These are phyloP conservation scores for Limtongia smithiae DNA, from an alignment of 805 yeast species.

Conservation along the genomic window DNA sequence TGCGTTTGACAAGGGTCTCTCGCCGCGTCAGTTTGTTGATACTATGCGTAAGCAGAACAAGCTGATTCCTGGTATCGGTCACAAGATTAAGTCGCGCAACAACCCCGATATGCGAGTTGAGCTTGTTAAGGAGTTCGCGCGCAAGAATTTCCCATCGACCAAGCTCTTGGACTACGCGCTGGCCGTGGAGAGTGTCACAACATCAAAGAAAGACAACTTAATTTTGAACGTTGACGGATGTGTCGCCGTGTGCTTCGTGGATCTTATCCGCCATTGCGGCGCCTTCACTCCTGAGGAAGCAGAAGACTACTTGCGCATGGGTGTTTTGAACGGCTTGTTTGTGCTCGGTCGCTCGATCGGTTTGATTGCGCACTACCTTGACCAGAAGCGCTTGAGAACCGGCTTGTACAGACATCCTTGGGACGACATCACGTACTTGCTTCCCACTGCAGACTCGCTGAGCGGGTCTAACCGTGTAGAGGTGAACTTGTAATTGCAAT, in stretches of 20 bases:
- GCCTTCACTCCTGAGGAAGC: conserved; percentile 46
- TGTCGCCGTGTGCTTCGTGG: conserved; percentile 46
- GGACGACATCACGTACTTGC: conserved; percentile 45
- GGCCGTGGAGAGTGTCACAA: conserved; percentile 48
- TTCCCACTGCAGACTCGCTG: conserved; percentile 20
- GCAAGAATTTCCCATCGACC: conserved; percentile 45
- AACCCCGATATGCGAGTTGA: conserved; percentile 50
- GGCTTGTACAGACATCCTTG: conserved; percentile 48
- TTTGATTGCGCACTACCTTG: conserved; percentile 46
- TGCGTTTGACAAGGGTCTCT: conserved; percentile 45
- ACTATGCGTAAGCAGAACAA: conserved; percentile 48
- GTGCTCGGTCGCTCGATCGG: conserved; percentile 48
- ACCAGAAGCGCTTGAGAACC: conserved; percentile 47
- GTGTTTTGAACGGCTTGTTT: conserved; percentile 47
- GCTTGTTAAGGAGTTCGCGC: conserved; percentile 46
- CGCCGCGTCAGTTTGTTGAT: conserved; percentile 47
- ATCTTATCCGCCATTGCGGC: conserved; percentile 44
- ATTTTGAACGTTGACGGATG: conserved; percentile 48
- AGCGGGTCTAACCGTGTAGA: conserved; percentile 22
- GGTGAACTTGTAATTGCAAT: conserved; percentile 9
- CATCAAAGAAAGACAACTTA: conserved; percentile 48
- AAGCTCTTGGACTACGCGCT: conserved; percentile 45
- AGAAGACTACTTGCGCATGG: conserved; percentile 45
- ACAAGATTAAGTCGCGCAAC: conserved; percentile 47
- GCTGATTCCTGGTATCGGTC: conserved; percentile 48